Evolutionary conservation across 2,329 filamentous ascomycete species (phyloP).

Genomic region (Atkinsonella hypoxylon): DNA sequence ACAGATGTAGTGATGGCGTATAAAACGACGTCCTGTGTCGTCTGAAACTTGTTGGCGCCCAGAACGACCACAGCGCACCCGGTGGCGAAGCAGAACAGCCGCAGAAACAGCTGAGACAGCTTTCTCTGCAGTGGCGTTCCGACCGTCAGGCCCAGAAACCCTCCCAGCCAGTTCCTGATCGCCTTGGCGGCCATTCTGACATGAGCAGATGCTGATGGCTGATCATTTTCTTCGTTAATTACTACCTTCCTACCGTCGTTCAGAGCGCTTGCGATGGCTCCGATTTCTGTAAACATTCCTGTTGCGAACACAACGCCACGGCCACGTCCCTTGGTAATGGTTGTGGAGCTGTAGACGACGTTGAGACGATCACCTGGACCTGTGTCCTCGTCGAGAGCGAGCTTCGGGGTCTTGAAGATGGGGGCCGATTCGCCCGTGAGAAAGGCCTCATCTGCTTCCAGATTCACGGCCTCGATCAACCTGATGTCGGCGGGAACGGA

Average conservation of each 20-base stretch:
- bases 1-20: conserved; percentile 29
- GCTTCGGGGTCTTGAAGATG: conserved; percentile 33
- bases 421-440: conserved; percentile 48
- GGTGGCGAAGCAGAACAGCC: conserved; percentile 46
- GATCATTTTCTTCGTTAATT: conserved; percentile 2
- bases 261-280: conserved; percentile 36
- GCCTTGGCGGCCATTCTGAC: conserved; percentile 2
- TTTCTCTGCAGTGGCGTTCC: conserved; percentile 59
- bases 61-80: conserved; percentile 28
- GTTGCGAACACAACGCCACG: conserved; percentile 46
- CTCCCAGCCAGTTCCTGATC: conserved; percentile 11
- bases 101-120: conserved; percentile 52
- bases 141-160: conserved; percentile 34
- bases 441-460: conserved; percentile 49
- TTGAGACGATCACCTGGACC: conserved; percentile 40
- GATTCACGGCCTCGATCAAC: conserved; percentile 42
- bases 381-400: conserved; percentile 24
- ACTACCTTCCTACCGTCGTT: neutral
- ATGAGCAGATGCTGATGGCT: neutral
- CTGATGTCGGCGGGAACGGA: conserved; percentile 43
- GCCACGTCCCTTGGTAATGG: conserved; percentile 39
- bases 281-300: conserved; percentile 46
- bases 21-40: conserved; percentile 22
- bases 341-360: conserved; percentile 43
- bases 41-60: conserved; percentile 23